Conservation (phyloP, 495 filamentous ascomycete genomes). For the Neurospora intermedia region DNA sequence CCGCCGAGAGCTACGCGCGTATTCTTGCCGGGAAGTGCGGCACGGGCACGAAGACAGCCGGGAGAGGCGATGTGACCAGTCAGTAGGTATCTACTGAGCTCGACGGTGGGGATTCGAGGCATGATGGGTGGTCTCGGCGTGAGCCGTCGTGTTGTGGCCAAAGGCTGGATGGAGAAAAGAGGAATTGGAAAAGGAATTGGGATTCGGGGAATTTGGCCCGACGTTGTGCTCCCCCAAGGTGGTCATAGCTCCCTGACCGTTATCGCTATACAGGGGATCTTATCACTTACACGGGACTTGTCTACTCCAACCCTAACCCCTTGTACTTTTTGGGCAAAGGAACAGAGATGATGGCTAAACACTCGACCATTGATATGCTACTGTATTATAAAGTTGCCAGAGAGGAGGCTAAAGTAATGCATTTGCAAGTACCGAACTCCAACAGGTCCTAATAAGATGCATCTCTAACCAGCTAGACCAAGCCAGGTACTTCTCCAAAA, state of each 20-base stretch:
- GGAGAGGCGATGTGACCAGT: slow-evolving; percentile 28
- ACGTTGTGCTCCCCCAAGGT: background rate
- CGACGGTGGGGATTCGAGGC: slow-evolving; percentile 25
- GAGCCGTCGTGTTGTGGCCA: background rate
- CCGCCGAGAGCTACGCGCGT: background rate
- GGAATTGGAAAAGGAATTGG: background rate
- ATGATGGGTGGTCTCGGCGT: slow-evolving; percentile 6
- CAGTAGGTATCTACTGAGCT: slow-evolving; percentile 39
- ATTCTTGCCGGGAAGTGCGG: background rate
- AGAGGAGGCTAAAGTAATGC: background rate
- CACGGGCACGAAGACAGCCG: slow-evolving; percentile 28
- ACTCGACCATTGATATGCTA: background rate
- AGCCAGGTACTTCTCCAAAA: background rate
- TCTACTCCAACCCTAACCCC: background rate
- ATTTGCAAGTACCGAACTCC: fast-evolving
- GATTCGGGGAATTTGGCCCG: background rate
- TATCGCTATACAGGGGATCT: background rate
- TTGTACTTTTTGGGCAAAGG: background rate
- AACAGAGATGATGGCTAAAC: background rate
- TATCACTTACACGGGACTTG: background rate
- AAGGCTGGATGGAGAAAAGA: background rate
- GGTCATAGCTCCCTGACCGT: background rate
- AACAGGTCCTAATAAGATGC: background rate
- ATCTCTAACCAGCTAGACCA: background rate
- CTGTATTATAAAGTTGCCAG: background rate